Conservation (phyloP, 768 basidiomycete genomes). For the Pilatotrama ljubarskyi region DNA sequence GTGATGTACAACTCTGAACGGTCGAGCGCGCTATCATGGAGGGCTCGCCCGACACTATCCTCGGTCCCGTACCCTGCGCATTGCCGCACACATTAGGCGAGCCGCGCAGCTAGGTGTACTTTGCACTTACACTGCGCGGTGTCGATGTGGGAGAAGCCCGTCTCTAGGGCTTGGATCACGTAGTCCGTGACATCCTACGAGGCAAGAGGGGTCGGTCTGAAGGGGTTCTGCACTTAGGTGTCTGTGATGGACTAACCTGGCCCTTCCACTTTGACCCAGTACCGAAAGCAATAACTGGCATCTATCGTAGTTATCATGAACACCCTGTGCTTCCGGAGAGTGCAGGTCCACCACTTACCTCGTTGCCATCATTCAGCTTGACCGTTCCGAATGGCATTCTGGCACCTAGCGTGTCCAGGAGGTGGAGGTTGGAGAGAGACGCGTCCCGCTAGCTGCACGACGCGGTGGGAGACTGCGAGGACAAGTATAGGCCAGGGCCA, state of each 20-base stretch:
- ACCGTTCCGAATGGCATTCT: conserved; percentile 37
- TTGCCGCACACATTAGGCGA: neutral
- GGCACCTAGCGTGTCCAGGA: neutral
- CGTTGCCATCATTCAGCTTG: conserved; percentile 38
- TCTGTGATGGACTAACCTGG: conserved; percentile 18
- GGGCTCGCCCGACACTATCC: conserved; percentile 37
- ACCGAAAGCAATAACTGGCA: conserved; percentile 64
- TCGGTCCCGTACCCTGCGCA: conserved; percentile 38
- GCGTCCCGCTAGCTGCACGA: neutral
- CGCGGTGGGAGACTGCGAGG: neutral
- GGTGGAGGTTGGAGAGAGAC: neutral
- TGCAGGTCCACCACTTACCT: no score
- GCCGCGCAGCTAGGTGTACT: neutral
- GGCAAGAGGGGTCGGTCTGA: neutral
- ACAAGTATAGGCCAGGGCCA: neutral
- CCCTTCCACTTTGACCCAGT: conserved; percentile 48
- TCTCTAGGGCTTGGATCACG: conserved; percentile 57
- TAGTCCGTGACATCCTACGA: conserved; percentile 50
- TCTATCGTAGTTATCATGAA: conserved; percentile 33
- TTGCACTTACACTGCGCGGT: conserved; percentile 47
- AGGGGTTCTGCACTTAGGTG: no score
- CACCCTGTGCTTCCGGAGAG: no score
- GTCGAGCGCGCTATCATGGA: conserved; percentile 37
- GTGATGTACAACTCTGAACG: conserved; percentile 38
- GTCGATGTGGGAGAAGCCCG: conserved; percentile 64